Evolutionary conservation across 768 basidiomycete genomes (phyloP), one percentile per base, ranked within the genome.

Genomic region (Russula compacta): DNA sequence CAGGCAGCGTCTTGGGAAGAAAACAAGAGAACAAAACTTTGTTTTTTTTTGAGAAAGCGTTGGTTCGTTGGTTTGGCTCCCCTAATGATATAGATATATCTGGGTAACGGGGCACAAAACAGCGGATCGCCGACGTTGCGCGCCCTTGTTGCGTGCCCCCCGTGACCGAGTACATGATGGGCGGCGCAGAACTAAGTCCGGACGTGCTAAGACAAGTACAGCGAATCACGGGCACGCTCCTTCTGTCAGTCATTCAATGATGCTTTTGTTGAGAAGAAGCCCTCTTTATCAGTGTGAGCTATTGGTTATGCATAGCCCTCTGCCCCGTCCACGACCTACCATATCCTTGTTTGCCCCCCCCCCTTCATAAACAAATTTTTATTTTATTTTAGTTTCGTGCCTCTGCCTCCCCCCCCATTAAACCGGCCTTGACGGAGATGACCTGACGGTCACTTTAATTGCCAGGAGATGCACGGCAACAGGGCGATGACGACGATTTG

Each of bases 341-440:
- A 15, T 11, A 8, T 24, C 55, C 46, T 8, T 29, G 24, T 32
- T 43, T 15, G 15, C 43, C 51, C 17, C 52, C 12, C 43, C 51
- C 17, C 52, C 12, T 35, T 42, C 47, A 40, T 58, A 6, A n/a
- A n/a, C n/a, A n/a, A n/a, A n/a, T n/a, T n/a, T n/a, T n/a, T n/a
- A n/a, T n/a, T n/a, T n/a, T n/a, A n/a, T n/a, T n/a, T n/a, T n/a
- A n/a, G n/a, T n/a, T n/a, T n/a, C 19, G 4, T 19, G 2, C n/a
- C 21, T 52, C 4, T 19, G 2, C n/a, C 21, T 52, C 4, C 15
- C 36, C 6, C 6, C 6, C 2, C 36, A 12, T 38, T 12, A 40
- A 58, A 58, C 19, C 51, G 50, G 60, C 36, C 29, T 52, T 57
- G 60, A 38, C 61, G 61, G 61, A 62, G 53, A 61, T 61, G 60